These are phyloP conservation scores for Cetradonia linearis DNA, from an alignment of 495 filamentous ascomycete species.

Conservation along the genomic window DNA sequence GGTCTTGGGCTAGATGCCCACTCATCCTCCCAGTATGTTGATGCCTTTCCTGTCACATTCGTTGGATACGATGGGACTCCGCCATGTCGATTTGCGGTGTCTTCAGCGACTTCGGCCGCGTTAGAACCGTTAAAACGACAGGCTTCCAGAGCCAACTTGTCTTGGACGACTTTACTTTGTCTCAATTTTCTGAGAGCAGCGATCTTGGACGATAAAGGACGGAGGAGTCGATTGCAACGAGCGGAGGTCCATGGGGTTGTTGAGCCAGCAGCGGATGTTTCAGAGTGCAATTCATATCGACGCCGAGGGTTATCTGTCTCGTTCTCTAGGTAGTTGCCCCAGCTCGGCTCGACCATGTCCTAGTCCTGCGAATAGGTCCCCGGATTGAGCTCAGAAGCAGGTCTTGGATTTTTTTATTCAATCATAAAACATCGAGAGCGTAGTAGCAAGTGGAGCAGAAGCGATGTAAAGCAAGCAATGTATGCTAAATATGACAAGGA, in stretches of 20 bases:
- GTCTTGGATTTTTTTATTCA: not conserved
- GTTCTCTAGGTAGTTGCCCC: not conserved
- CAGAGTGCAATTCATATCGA: not conserved
- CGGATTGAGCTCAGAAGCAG: not conserved
- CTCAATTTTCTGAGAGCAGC: slow-evolving; percentile 38
- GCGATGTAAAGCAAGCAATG: not conserved
- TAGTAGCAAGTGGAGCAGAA: not conserved
- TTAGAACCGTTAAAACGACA: not conserved
- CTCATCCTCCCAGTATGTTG: slow-evolving; percentile 18
- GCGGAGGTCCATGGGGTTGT: slow-evolving; percentile 43
- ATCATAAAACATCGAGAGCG: not conserved
- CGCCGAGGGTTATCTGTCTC: not conserved
- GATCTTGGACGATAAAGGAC: slow-evolving; percentile 44
- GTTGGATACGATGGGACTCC: not conserved
- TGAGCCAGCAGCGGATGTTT: not conserved
- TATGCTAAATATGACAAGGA: not conserved
- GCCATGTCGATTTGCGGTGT: not conserved
- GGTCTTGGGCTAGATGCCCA: slow-evolving; percentile 24
- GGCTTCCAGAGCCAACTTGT: not conserved
- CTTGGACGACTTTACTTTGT: not conserved
- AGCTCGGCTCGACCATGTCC: not conserved
- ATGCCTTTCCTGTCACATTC: not conserved
- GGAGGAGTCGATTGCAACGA: slow-evolving; percentile 45
- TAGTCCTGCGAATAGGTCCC: not conserved
- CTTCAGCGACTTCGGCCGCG: not conserved